Conservation (phyloP, 139 green algal genomes). For the Auxenochlorella protothecoides region DNA sequence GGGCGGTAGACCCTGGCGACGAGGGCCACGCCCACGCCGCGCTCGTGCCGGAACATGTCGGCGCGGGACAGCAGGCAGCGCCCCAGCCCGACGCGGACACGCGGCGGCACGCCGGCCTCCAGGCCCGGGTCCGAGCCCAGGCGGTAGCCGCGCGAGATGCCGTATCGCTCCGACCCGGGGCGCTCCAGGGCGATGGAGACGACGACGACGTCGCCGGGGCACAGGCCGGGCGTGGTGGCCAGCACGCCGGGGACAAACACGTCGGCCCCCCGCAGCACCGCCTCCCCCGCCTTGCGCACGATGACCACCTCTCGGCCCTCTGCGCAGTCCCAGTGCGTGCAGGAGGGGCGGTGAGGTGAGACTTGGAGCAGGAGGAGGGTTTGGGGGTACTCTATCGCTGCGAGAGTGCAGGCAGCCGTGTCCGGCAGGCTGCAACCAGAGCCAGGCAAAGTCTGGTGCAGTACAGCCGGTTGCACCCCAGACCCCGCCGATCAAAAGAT, state of each 20-base stretch:
- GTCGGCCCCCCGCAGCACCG: constrained; percentile 68
- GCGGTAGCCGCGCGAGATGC: constrained; percentile 42
- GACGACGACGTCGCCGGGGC: constrained; percentile 56
- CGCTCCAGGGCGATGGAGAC: constrained; percentile 55
- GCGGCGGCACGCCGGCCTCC: not conserved
- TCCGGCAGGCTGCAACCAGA: no score
- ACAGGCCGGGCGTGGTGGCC: not conserved
- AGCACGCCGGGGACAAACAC: constrained; percentile 60
- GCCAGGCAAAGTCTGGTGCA: no score
- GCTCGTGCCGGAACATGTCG: constrained; percentile 50
- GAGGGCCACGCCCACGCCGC: not conserved
- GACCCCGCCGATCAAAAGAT: no score
- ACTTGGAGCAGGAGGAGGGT: no score
- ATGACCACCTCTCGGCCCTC: constrained; percentile 60
- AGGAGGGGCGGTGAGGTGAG: no score
- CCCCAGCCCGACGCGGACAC: constrained; percentile 40
- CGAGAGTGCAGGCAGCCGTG: no score
- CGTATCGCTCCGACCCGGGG: constrained; percentile 22
- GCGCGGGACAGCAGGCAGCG: constrained; percentile 34
- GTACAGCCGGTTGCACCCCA: no score
- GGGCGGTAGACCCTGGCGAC: not conserved
- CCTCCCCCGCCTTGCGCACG: constrained; percentile 67
- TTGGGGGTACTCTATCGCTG: no score
- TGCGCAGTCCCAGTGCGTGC: not conserved
- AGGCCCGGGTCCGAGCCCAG: constrained; percentile 20